A percentile compares a stretch with the other conserved stretches of the same genome.
phyloP scores from a whole-genome alignment of 805 yeast genomes.

The Sugiyamaella smithiae region DNA sequence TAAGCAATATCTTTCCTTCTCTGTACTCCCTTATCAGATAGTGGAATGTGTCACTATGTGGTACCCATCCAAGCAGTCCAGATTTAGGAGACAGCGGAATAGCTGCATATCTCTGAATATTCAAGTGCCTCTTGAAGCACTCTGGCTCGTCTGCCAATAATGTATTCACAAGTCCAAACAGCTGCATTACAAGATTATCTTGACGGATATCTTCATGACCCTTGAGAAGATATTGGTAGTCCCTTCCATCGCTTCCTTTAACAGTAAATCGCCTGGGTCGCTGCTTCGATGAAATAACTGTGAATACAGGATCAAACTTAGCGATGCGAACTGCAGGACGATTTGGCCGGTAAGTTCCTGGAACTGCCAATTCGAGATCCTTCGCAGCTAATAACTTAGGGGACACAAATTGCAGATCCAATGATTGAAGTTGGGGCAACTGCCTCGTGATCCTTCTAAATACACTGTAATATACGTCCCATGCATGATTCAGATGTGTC shows the following conservation, averaged over 20 bases:
- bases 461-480: constrained; percentile 95
- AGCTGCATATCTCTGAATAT: constrained; percentile 87
- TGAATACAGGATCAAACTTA: constrained; percentile 75
- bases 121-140: constrained; percentile 92
- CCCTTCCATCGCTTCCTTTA: constrained; percentile 88
- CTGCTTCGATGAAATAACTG: constrained; percentile 92
- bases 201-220: constrained; percentile 99
- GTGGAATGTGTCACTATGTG: constrained; percentile 95
- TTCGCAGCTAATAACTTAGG: constrained; percentile 79
- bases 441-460: constrained; percentile 89
- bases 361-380: constrained; percentile 83
- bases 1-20: constrained; percentile 82
- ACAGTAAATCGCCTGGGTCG: constrained; percentile 84
- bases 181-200: constrained; percentile 95
- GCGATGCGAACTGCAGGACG: constrained; percentile 70
- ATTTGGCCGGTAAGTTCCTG: constrained; percentile 89
- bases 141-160: constrained; percentile 86
- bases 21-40: constrained; percentile 88
- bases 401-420: constrained; percentile 90
- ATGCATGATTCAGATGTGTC: constrained; percentile 89
- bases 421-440: constrained; percentile 77
- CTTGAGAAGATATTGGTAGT: constrained; percentile 75
- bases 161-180: constrained; percentile 93
- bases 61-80: constrained; percentile 97
- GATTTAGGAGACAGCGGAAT: constrained; percentile 95